A percentile compares a stretch with the other conserved stretches of the same genome.
phyloP scores from a whole-genome alignment of 441 rosid genomes.

The Gossypium laxum region DNA sequence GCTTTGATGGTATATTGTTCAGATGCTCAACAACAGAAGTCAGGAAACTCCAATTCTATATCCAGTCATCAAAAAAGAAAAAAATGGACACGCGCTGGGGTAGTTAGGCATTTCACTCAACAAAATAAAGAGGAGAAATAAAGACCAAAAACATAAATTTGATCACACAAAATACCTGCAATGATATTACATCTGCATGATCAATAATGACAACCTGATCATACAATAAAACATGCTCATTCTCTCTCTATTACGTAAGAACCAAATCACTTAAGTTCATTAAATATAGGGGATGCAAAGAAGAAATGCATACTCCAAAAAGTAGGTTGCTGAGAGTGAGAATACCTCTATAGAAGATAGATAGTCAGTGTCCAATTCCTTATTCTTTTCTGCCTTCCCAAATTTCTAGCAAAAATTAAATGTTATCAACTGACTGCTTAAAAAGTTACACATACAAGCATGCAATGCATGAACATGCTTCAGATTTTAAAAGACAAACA shows the following conservation, averaged over 20 bases:
- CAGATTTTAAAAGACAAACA: not conserved
- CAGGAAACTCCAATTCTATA: constrained; percentile 80
- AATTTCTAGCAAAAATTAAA: constrained; percentile 48
- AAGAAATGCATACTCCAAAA: constrained; percentile 9
- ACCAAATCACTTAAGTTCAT: constrained; percentile 3
- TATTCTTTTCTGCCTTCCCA: constrained; percentile 45
- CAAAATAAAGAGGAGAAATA: not conserved
- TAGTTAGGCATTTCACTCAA: not conserved
- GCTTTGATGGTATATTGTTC: constrained; percentile 66
- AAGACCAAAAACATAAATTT: constrained; percentile 16
- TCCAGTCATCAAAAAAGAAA: constrained; percentile 16
- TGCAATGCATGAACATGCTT: not conserved
- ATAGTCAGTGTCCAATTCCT: constrained; percentile 70
- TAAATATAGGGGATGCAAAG: not conserved
- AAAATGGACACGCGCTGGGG: not conserved
- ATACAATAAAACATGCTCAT: constrained; percentile 15
- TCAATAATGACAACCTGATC: constrained; percentile 80
- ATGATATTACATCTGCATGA: constrained; percentile 82
- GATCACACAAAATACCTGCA: constrained; percentile 57
- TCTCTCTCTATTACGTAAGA: constrained; percentile 9
- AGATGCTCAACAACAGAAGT: constrained; percentile 48
- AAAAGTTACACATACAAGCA: not conserved
- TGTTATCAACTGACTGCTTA: constrained; percentile 9
- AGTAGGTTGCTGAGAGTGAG: constrained; percentile 11
- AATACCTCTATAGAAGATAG: constrained; percentile 90